Base-by-base conservation (phyloP, 1,139 yeast species). In the Yamadazyma dushanensis region DNA sequence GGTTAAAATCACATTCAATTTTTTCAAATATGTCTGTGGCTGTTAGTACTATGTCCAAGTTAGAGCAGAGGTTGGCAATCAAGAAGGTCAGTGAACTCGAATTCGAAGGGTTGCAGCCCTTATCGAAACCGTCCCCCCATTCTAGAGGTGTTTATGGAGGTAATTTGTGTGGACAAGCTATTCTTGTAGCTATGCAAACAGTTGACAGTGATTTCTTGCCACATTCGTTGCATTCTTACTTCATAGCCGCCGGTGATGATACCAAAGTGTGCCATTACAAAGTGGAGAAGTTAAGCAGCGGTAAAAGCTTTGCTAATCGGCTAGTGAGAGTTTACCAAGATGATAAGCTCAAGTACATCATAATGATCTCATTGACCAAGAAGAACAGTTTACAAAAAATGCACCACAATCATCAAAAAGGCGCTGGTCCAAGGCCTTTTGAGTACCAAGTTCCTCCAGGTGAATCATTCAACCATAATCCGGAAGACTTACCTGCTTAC, bases 131-230 rank as follows among this genome's bases (percentile, higher is more conserved):
- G 2, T 41, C 50, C 3, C 49, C 53, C 2, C 42, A 41, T 5
- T 51, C 66, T 3, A 52, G 70, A 31, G 74, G 74, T 4, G 73
- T 59, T 3, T 70, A 56, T 39, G 75, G 74, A 2, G 76, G 75
- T 0, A 59, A 61, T 37, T 45, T 69, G 15, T 67, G 66, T 29
- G 73, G 65, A 6, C 75, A 70, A 48, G 64, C 70, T 5, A 41
- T 70, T 16, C 38, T 66, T 9, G 73, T 57, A 16, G 73, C 70
- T 5, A 54, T 67, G 43, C 49, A 52, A 34, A 54, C 65, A 6
- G 51, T 45, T 3, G 41, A 36, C 16, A 14, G 27, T 14, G 68
- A 59, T 0, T 69, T 63, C 43, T 54, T 53, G 4, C 76, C 76
- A 3, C 72, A 69, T 38, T 66, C 73, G 5, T 54, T 69, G 34